phyloP scores from a whole-genome alignment of 2,329 filamentous ascomycete species.

The Fusarium devonianum region DNA sequence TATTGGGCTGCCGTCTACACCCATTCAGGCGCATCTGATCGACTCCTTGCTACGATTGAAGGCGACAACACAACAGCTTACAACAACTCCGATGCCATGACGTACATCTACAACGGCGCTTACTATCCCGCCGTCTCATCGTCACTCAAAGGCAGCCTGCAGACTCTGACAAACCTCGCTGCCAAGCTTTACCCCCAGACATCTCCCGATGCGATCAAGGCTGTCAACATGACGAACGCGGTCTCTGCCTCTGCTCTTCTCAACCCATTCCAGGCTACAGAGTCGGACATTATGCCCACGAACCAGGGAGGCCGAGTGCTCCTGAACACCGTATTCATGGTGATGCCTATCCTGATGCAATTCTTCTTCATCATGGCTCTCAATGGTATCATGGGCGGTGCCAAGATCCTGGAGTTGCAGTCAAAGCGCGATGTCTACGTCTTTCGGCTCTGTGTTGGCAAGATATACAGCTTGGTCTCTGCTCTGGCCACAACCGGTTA shows the following conservation, averaged over 20 bases:
- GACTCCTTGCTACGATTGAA: slow-evolving; percentile 42
- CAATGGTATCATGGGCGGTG: slow-evolving; percentile 3
- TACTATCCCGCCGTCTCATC: slow-evolving; percentile 43
- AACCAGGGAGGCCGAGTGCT: slow-evolving; percentile 43
- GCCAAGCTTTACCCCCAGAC: slow-evolving; percentile 34
- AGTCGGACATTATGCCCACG: slow-evolving; percentile 42
- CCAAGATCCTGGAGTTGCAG: neutral
- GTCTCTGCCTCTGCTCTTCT: slow-evolving; percentile 37
- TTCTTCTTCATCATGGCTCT: slow-evolving; percentile 35
- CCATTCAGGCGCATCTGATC: slow-evolving; percentile 39
- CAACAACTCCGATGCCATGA: slow-evolving; percentile 42
- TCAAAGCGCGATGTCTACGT: slow-evolving; percentile 33
- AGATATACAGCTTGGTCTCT: slow-evolving; percentile 44
- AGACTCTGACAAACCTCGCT: slow-evolving; percentile 34
- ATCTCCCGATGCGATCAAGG: slow-evolving; percentile 4
- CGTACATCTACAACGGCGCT: slow-evolving; percentile 46
- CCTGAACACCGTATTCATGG: slow-evolving; percentile 48
- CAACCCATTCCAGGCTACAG: slow-evolving; percentile 39
- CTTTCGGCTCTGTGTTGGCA: slow-evolving; percentile 34
- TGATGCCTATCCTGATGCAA: slow-evolving; percentile 44
- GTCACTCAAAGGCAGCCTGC: slow-evolving; percentile 38
- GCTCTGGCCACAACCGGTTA: slow-evolving; percentile 48
- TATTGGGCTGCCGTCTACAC: slow-evolving; percentile 49
- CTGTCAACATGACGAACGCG: slow-evolving; percentile 27
- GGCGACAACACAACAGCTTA: slow-evolving; percentile 34